These are phyloP conservation scores for Dothistroma pini DNA, from an alignment of 2,329 filamentous ascomycete genomes.

Conservation along the genomic window DNA sequence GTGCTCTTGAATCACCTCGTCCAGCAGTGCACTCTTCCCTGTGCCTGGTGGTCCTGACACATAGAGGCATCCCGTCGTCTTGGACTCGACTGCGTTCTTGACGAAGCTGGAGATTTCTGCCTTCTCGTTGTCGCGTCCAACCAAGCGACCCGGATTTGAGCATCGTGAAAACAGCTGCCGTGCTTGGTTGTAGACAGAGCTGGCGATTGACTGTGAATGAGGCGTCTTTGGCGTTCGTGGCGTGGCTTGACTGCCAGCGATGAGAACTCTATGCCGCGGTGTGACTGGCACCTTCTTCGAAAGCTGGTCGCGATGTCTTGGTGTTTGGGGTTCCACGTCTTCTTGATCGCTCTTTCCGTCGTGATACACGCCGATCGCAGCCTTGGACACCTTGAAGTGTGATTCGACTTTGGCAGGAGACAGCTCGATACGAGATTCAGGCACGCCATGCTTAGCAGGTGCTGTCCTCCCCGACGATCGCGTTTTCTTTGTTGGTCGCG, in stretches of 20 bases:
- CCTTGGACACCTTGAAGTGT: slow-evolving; percentile 41
- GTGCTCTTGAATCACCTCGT: slow-evolving; percentile 66
- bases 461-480: slow-evolving; percentile 36
- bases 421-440: slow-evolving; percentile 40
- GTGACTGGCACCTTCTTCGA: slow-evolving; percentile 67
- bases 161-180: slow-evolving; percentile 83
- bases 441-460: slow-evolving; percentile 48
- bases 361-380: slow-evolving; percentile 38
- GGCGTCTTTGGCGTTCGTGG: slow-evolving; percentile 76
- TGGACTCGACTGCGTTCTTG: slow-evolving; percentile 56
- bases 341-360: slow-evolving; percentile 35
- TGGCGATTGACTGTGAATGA: slow-evolving; percentile 60
- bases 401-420: slow-evolving; percentile 48
- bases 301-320: slow-evolving; percentile 75
- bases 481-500: slow-evolving; percentile 35
- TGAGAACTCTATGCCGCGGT: slow-evolving; percentile 77
- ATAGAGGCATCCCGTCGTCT: slow-evolving; percentile 78
- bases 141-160: slow-evolving; percentile 67
- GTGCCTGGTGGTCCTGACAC: slow-evolving; percentile 94
- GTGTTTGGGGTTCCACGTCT: slow-evolving; percentile 59
- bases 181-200: slow-evolving; percentile 81
- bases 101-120: slow-evolving; percentile 68
- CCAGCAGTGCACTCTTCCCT: slow-evolving; percentile 92
- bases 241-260: slow-evolving; percentile 69
- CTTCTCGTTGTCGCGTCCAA: slow-evolving; percentile 70